A percentile compares a stretch with the other conserved stretches of the same genome.
Conservation (phyloP, 371 early-diverging fungal genomes). For the Sporodiniella umbellata region DNA sequence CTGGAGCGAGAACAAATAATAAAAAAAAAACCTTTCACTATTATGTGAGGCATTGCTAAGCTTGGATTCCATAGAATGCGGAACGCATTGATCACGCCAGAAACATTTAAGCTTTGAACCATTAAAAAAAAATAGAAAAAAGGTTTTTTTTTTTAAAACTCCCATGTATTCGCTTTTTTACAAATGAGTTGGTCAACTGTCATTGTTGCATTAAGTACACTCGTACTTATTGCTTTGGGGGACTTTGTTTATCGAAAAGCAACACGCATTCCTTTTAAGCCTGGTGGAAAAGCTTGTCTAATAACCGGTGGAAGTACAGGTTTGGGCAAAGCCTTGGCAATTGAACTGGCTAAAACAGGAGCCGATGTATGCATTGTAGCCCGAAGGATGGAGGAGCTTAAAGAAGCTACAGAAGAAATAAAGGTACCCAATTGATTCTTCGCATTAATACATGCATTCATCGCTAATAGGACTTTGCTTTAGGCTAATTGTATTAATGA, state of each 20-base stretch:
- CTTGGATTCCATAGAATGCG: slow-evolving; percentile 60
- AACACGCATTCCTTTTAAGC: slow-evolving; percentile 34
- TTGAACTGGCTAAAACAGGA: slow-evolving; percentile 68
- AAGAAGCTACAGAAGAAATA: slow-evolving; percentile 52
- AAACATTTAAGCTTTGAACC: slow-evolving; percentile 78
- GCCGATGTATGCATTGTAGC: slow-evolving; percentile 91
- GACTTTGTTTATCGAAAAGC: slow-evolving; percentile 26
- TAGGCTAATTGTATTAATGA: slow-evolving; percentile 16
- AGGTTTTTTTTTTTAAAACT: slow-evolving; percentile 1
- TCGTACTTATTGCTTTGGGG: slow-evolving; percentile 10
- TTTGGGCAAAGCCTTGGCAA: slow-evolving; percentile 82
- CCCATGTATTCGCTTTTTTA: background rate
- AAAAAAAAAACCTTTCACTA: slow-evolving; percentile 60
- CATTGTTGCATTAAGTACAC: slow-evolving; percentile 29
- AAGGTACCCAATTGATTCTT: slow-evolving; percentile 47
- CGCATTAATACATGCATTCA: too few relatives aligned
- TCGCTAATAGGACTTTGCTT: too few relatives aligned
- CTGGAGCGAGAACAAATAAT: background rate
- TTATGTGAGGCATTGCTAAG: slow-evolving; percentile 71
- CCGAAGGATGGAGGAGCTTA: slow-evolving; percentile 58
- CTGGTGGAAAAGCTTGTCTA: slow-evolving; percentile 69
- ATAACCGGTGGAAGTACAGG: slow-evolving; percentile 95
- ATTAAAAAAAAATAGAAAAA: slow-evolving; percentile 27
- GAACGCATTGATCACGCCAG: slow-evolving; percentile 61
- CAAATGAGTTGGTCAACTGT: slow-evolving; percentile 38